Base-by-base conservation (phyloP, 225 moss, liverwort and hornwort genomes). In the Marchantia polymorpha region DNA sequence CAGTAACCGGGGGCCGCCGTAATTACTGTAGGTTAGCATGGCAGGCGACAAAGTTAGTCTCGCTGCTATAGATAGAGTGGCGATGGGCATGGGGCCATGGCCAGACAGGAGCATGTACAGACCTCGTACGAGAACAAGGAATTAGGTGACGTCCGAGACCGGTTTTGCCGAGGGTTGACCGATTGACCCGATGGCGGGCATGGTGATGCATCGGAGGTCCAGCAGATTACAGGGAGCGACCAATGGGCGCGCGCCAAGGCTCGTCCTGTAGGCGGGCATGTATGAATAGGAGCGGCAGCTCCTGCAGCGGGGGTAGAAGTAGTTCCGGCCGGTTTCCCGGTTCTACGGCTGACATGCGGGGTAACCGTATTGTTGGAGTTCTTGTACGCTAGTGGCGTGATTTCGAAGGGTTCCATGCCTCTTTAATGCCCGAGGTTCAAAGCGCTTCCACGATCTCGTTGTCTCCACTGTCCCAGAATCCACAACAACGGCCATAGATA, bases 131-230 rank as follows among this genome's bases (percentile, higher is more conserved):
- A 65, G 65, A 65, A 65, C 26, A 65, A 65, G 65, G 65, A 65
- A 65, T 65, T 65, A 65, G 25, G 65, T 65, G 26, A 65, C 65
- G 65, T 26, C 65, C 7, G 65, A 65, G 25, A 65, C 65, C 65
- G 29, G 29, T 15, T 39, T 39, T 19, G 14, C 59, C 59, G 59
- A 2, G 59, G 59, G 59, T 65, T 65, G 65, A 65, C 65, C 65
- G 65, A 26, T 65, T 65, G 65, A 65, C 65, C 25, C 25, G 12
- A 9, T 0, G 29, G 65, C 22, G 22, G 22, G 17, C 15, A 20
- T 59, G 22, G 59, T 19, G 6, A 59, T 16, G 19, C 59, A 59
- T 59, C 16, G 59, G 15, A 19, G 39, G 39, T 59, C 17, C 59
- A 17, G 59, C 17, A 59, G 19, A 15, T 1, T 59, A 59, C 59